Percentiles rank a stretch among this genome's conserved stretches.
phyloP scores from a whole-genome alignment of 805 yeast species.

The Candida qinlingensis region DNA sequence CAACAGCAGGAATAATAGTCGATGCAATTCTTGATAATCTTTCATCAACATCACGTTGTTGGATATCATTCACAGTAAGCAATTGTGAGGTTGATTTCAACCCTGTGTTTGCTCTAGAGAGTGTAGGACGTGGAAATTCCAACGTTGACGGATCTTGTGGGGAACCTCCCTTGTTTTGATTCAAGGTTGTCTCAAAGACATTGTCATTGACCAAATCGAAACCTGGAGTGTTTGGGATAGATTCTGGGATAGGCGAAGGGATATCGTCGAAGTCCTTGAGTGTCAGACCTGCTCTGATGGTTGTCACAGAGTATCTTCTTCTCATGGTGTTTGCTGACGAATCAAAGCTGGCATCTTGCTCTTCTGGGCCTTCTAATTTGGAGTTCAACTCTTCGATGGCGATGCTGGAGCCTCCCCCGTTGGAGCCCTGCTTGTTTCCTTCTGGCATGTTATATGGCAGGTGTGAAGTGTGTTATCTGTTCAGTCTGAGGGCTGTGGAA shows the following conservation, averaged over 20 bases:
- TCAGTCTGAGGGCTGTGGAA: too few species aligned
- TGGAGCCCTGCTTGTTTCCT: too few species aligned
- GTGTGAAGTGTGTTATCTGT: too few species aligned
- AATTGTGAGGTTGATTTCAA: conserved; percentile 11
- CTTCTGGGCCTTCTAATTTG: background rate
- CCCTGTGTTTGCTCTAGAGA: conserved; percentile 4
- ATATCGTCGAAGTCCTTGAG: conserved; percentile 12
- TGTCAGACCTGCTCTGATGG: conserved; percentile 8
- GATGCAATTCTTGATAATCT: background rate
- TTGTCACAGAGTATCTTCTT: conserved; percentile 8
- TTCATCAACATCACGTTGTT: background rate
- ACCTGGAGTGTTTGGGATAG: conserved; percentile 38
- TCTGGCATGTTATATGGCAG: too few species aligned
- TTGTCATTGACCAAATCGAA: conserved; percentile 20
- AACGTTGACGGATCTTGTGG: background rate
- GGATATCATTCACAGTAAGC: background rate
- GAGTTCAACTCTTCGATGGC: too few species aligned
- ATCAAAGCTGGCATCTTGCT: too few species aligned
- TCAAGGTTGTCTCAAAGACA: conserved; percentile 3
- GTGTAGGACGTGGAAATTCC: background rate
- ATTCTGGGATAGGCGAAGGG: conserved; percentile 36
- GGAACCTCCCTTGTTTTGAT: background rate
- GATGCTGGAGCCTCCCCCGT: too few species aligned
- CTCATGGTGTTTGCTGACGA: conserved; percentile 1
- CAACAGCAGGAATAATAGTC: background rate